Conservation (phyloP, 495 filamentous ascomycete genomes). For the Lophiotrema nucula region DNA sequence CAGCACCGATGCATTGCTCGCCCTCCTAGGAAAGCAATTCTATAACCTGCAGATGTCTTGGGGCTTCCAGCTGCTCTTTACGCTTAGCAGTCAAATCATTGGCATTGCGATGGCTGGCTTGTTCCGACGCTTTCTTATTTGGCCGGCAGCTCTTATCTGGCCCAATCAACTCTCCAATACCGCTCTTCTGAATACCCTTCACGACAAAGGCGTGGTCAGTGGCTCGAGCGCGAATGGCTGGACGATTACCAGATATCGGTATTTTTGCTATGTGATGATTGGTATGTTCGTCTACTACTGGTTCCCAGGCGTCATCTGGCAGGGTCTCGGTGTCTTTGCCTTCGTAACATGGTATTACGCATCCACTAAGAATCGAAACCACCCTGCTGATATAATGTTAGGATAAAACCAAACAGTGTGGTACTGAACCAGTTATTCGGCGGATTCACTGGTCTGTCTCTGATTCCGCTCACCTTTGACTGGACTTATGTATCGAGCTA, state of each 20-base stretch:
- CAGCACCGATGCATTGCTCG: slow-evolving; percentile 15
- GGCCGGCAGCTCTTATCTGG: slow-evolving; percentile 74
- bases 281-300: slow-evolving; percentile 64
- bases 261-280: slow-evolving; percentile 61
- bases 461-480: slow-evolving; percentile 66
- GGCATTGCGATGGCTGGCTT: slow-evolving; percentile 75
- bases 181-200: slow-evolving; percentile 67
- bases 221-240: slow-evolving; percentile 61
- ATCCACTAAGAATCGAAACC: not conserved
- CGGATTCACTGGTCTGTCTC: slow-evolving; percentile 57
- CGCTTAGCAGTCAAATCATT: slow-evolving; percentile 68
- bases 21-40: slow-evolving; percentile 25
- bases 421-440: slow-evolving; percentile 60
- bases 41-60: slow-evolving; percentile 68
- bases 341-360: slow-evolving; percentile 24
- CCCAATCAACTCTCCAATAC: slow-evolving; percentile 63
- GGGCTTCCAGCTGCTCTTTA: slow-evolving; percentile 66
- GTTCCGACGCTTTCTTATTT: slow-evolving; percentile 61
- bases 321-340: slow-evolving; percentile 28
- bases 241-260: slow-evolving; percentile 62
- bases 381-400: not conserved
- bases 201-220: slow-evolving; percentile 61
- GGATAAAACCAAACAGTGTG: slow-evolving; percentile 52
- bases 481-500: slow-evolving; percentile 69
- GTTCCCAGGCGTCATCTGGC: slow-evolving; percentile 41